Conservation (phyloP, 106 monocot genomes). For the Dioscorea dumetorum region DNA sequence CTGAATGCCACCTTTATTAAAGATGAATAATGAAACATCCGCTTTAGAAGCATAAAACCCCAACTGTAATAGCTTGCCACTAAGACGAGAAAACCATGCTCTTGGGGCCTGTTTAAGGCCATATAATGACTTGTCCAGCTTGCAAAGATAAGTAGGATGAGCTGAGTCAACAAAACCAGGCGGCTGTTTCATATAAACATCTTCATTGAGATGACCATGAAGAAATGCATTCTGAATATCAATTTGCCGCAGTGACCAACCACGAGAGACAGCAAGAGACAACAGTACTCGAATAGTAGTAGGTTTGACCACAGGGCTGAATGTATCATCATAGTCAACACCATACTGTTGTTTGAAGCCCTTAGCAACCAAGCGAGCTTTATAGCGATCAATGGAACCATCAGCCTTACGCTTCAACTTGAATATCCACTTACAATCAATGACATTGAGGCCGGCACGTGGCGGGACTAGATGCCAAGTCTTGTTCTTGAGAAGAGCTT, state of each 20-base stretch:
- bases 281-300: not conserved
- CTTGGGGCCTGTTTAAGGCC: not conserved
- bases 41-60: not conserved
- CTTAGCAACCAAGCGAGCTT: slow-evolving; percentile 2
- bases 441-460: too few species aligned
- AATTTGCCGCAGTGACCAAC: not conserved
- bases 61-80: not conserved
- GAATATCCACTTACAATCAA: slow-evolving; percentile 14
- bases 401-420: slow-evolving; percentile 2
- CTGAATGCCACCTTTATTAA: not conserved
- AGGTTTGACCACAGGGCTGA: slow-evolving; percentile 10
- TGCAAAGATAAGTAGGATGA: not conserved
- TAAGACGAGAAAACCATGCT: not conserved
- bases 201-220: not conserved
- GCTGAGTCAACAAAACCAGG: not conserved
- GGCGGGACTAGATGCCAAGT: not conserved
- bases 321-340: slow-evolving; percentile 22
- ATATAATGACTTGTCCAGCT: not conserved
- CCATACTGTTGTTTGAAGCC: slow-evolving; percentile 14
- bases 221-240: not conserved
- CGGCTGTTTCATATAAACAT: not conserved
- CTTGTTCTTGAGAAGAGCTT: not conserved
- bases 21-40: not conserved
- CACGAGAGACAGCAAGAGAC: not conserved
- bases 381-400: slow-evolving; percentile 12